Evolutionary conservation across 1,284 basidiomycete species (phyloP).

Genomic region (Cryptococcus wingfieldii): DNA sequence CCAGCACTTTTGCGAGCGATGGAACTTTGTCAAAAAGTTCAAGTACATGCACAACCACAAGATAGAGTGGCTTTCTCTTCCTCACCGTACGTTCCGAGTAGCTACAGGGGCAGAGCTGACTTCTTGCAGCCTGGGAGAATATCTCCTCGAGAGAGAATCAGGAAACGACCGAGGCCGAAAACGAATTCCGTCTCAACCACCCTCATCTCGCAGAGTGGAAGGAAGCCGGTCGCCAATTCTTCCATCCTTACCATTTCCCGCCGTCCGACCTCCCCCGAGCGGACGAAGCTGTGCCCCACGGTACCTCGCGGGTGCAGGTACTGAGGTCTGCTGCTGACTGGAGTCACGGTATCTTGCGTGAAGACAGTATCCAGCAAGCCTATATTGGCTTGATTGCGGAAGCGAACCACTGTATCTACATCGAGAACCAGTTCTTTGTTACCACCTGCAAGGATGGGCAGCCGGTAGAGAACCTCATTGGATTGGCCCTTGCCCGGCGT

Average conservation of each 20-base stretch:
- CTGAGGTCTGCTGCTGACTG: conserved; percentile 71
- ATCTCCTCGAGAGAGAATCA: conserved; percentile 30
- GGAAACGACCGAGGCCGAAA: conserved; percentile 26
- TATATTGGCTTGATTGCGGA: conserved; percentile 78
- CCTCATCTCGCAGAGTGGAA: conserved; percentile 26
- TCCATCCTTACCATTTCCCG: conserved; percentile 48
- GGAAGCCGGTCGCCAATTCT: conserved; percentile 37
- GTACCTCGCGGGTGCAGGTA: conserved; percentile 40
- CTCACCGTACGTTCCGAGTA: conserved; percentile 53
- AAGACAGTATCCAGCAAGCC: conserved; percentile 74
- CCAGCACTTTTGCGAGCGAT: conserved; percentile 78
- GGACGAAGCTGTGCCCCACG: conserved; percentile 37
- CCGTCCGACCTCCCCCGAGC: conserved; percentile 39
- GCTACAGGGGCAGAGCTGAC: not conserved
- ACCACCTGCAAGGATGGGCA: conserved; percentile 60
- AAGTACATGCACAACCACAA: conserved; percentile 52
- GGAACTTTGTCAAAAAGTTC: conserved; percentile 50
- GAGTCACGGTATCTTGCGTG: conserved; percentile 82
- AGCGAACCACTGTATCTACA: conserved; percentile 82
- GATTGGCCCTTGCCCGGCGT: conserved; percentile 69
- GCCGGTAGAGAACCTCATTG: conserved; percentile 75
- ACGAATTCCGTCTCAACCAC: conserved; percentile 41
- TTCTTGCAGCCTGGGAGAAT: conserved; percentile 35
- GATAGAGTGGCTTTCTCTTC: conserved; percentile 76
- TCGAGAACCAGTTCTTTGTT: conserved; percentile 94